These are phyloP conservation scores for Rhizomucor miehei DNA, from an alignment of 371 early-diverging fungal genomes.

Conservation along the genomic window DNA sequence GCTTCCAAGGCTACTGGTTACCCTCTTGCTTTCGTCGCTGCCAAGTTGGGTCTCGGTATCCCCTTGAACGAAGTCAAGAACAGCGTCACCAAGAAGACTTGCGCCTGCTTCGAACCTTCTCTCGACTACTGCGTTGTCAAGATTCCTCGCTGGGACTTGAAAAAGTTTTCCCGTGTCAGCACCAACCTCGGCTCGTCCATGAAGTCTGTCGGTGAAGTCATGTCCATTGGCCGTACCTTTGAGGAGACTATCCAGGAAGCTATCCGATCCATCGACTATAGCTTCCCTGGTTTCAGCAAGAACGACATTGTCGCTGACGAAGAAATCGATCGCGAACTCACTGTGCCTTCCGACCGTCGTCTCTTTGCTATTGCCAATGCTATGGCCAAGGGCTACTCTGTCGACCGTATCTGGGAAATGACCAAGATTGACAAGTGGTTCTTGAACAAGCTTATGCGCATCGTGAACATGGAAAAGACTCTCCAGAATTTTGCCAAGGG, in stretches of 20 bases:
- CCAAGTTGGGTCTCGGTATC: constrained; percentile 88
- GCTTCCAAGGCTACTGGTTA: constrained; percentile 96
- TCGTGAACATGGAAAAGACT: constrained; percentile 62
- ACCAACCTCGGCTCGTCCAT: constrained; percentile 80
- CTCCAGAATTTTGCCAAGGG: constrained; percentile 46
- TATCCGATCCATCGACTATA: constrained; percentile 72
- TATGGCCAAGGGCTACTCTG: constrained; percentile 68
- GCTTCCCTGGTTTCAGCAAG: constrained; percentile 65
- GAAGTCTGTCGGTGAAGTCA: constrained; percentile 97
- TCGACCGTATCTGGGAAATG: constrained; percentile 80
- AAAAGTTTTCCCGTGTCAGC: constrained; percentile 87
- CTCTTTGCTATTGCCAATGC: constrained; percentile 79
- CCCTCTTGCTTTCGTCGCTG: constrained; percentile 94
- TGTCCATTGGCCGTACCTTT: constrained; percentile 95
- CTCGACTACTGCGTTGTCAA: constrained; percentile 93
- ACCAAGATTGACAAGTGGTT: constrained; percentile 97
- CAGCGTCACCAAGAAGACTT: constrained; percentile 87
- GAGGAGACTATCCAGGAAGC: constrained; percentile 95
- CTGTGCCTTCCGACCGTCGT: constrained; percentile 84
- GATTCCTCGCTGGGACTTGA: constrained; percentile 96
- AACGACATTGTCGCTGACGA: constrained; percentile 56
- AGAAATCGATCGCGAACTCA: constrained; percentile 70
- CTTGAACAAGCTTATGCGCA: constrained; percentile 86
- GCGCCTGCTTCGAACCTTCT: constrained; percentile 94
- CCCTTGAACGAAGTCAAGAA: constrained; percentile 85